Percentiles rank a stretch among this genome's conserved stretches.
These are phyloP conservation scores for Mycena alexandri DNA, from an alignment of 768 basidiomycete genomes.

Conservation along the genomic window DNA sequence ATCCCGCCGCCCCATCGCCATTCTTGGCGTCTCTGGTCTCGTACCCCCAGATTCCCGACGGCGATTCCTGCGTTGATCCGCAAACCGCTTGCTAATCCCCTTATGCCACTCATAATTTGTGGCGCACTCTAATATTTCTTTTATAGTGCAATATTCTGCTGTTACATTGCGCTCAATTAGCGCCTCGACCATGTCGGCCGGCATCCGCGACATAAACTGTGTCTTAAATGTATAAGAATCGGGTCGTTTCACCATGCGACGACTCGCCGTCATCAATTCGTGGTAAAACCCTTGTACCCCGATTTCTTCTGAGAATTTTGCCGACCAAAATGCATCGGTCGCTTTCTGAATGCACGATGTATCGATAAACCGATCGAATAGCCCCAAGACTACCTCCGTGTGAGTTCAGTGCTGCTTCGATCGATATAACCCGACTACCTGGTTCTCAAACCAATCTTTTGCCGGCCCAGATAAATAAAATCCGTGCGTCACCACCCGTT, in stretches of 20 bases:
- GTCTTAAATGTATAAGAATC: conserved; percentile 1
- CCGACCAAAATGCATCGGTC: background rate
- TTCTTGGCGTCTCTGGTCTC: too few species aligned
- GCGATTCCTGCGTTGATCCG: too few species aligned
- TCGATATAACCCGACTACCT: background rate
- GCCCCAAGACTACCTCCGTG: background rate
- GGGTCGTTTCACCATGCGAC: background rate
- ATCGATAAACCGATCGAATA: conserved; percentile 4
- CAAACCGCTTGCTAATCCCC: too few species aligned
- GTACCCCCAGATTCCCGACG: too few species aligned
- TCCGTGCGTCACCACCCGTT: background rate
- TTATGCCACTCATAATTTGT: too few species aligned
- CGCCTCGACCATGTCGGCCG: conserved; percentile 9
- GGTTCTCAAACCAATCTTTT: conserved; percentile 1
- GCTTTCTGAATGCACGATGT: background rate
- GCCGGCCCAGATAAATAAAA: background rate
- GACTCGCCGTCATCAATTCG: background rate
- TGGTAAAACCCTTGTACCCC: background rate
- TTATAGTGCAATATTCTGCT: too few species aligned
- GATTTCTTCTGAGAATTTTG: background rate
- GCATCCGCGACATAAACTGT: conserved; percentile 9
- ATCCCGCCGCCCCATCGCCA: too few species aligned
- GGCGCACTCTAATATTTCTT: too few species aligned
- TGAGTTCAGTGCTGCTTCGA: background rate
- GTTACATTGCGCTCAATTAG: too few species aligned